Percentiles rank a stretch among this genome's conserved stretches.
phyloP scores from a whole-genome alignment of 345 rosid species.

The Mangifera indica region DNA sequence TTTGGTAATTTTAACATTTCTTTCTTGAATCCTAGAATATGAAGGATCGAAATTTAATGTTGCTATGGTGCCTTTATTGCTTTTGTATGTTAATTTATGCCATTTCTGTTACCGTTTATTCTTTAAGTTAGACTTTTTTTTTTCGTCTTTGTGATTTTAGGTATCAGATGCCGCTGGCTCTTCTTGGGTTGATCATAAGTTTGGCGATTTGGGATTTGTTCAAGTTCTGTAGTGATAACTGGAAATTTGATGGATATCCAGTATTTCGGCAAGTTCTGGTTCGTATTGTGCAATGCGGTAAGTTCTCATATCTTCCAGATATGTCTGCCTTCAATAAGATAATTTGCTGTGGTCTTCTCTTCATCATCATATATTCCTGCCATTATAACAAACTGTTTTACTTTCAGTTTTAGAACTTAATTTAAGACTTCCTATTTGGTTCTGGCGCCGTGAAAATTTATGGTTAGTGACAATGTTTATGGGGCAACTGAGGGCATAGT shows the following conservation, averaged over 20 bases:
- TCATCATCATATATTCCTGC: neutral
- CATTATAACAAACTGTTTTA: neutral
- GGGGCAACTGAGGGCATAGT: neutral
- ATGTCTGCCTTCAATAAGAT: neutral
- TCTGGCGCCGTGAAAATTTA: neutral
- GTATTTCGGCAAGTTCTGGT: slow-evolving; percentile 45
- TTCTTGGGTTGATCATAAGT: slow-evolving; percentile 72
- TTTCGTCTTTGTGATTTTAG: slow-evolving; percentile 33
- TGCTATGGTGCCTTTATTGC: neutral
- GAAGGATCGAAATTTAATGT: neutral
- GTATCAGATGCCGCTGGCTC: slow-evolving; percentile 94
- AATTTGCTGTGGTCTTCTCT: neutral
- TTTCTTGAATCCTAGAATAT: neutral
- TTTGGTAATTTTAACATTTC: neutral
- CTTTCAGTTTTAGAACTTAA: neutral
- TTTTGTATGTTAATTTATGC: neutral
- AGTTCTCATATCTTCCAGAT: slow-evolving; percentile 23
- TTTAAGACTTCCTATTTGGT: neutral
- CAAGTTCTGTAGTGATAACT: slow-evolving; percentile 63
- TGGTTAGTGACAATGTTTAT: neutral
- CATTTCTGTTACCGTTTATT: neutral
- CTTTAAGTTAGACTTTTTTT: neutral
- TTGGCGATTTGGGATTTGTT: slow-evolving; percentile 88
- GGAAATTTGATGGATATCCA: slow-evolving; percentile 68
- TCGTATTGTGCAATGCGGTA: slow-evolving; percentile 74